Evolutionary conservation across 73 alveolate genomes (phyloP), one percentile per base, ranked within the genome.

Genomic region (Stentor roeselii): DNA sequence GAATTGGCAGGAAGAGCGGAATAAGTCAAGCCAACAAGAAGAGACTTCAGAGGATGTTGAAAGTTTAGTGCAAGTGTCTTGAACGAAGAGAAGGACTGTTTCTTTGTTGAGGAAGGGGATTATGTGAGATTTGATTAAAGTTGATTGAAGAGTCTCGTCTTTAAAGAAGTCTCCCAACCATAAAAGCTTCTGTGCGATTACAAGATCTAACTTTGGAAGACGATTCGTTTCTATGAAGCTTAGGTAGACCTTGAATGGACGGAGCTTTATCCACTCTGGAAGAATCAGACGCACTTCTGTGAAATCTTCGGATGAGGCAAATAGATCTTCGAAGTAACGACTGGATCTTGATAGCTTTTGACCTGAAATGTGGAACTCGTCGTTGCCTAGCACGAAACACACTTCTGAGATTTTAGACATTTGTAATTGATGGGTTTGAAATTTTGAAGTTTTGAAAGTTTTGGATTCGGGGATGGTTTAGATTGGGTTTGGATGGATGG

Each of bases 81-180:
- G 80, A 1, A 67, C 41, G 2, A 67, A 67, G 11, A 67, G 37
- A 21, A 67, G 37, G 14, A 67, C 80, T 30, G 80, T 67, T 67
- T 67, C 80, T 67, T 67, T 67, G 34, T 21, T 67, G 15, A 67
- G 41, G 11, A 15, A 21, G 21, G 80, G 80, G 41, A 2, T 11
- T 30, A 67, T 67, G 14, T 21, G n/a, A 30, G 21, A n/a, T 27
- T 36, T 30, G 11, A 67, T 67, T 27, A 67, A 34, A 11, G 1
- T 21, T 21, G 14, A 14, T 67, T 67, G 80, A 21, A 67, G 80
- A 27, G 15, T 34, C 34, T 36, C 34, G 80, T 67, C 80, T 67
- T 67, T 67, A 67, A 67, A 67, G 41, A 67, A 67, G 41, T 67
- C 80, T 30, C 42, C n/a, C 21, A 67, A 40, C 80, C 80, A 67